Conservation (phyloP, 495 filamentous ascomycete genomes). For the Penicillium soppii region DNA sequence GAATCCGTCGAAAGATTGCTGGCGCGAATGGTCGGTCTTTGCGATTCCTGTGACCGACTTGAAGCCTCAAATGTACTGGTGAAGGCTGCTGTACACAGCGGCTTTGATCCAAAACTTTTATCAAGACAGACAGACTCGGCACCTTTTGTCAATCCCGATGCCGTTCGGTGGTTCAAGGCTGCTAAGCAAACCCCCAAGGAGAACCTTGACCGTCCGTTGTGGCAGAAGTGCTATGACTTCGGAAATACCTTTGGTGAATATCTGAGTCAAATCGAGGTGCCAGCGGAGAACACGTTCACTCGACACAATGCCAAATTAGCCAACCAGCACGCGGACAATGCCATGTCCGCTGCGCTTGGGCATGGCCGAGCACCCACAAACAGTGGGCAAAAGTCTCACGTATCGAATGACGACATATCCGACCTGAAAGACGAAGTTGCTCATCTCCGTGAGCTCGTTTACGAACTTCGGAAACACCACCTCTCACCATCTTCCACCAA, state of each 20-base stretch:
- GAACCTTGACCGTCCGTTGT: constrained; percentile 20
- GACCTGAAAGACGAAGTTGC: constrained; percentile 32
- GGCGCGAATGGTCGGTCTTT: constrained; percentile 39
- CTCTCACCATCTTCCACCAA: constrained; percentile 15
- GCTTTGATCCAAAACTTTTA: constrained; percentile 31
- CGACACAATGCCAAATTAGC: constrained; percentile 22
- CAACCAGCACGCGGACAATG: constrained; percentile 27
- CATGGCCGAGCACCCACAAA: not conserved
- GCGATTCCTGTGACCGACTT: constrained; percentile 32
- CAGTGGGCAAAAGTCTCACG: not conserved
- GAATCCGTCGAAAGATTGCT: constrained; percentile 34
- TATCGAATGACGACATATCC: constrained; percentile 26
- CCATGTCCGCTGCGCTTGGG: constrained; percentile 22
- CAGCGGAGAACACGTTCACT: constrained; percentile 11
- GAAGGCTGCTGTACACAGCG: constrained; percentile 35
- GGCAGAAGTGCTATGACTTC: constrained; percentile 40
- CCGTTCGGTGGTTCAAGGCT: constrained; percentile 29
- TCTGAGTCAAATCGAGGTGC: constrained; percentile 21
- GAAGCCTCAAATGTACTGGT: constrained; percentile 37
- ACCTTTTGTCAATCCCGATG: constrained; percentile 22
- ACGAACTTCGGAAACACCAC: constrained; percentile 28
- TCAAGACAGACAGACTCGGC: constrained; percentile 27
- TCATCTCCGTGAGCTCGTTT: constrained; percentile 35
- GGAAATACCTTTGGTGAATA: constrained; percentile 26
- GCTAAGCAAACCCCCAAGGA: constrained; percentile 14